A percentile compares a stretch with the other conserved stretches of the same genome.
Evolutionary conservation across 352 stramenopile genomes (phyloP).

Genomic region (Pythium brassicae): DNA sequence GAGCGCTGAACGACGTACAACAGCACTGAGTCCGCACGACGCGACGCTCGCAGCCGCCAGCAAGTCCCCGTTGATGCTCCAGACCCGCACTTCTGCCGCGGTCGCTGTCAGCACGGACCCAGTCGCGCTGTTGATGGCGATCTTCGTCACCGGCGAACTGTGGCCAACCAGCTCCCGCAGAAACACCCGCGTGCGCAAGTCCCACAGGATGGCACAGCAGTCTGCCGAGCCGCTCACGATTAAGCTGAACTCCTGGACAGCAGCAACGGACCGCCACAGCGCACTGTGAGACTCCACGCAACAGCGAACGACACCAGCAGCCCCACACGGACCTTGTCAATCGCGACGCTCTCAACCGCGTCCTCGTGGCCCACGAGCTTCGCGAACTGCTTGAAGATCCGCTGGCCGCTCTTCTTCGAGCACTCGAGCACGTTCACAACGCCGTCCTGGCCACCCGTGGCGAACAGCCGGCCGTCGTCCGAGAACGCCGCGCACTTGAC

Average conservation of each 20-base stretch:
- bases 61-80: constrained; percentile 79
- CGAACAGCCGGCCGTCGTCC: constrained; percentile 49
- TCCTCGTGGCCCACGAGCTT: constrained; percentile 72
- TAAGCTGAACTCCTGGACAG: constrained; percentile 51
- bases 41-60: constrained; percentile 41
- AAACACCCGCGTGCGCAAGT: constrained; percentile 51
- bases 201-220: constrained; percentile 61
- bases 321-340: constrained; percentile 42
- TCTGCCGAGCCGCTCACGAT: constrained; percentile 59
- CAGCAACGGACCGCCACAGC: neutral
- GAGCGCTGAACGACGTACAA: constrained; percentile 34
- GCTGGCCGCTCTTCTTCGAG: constrained; percentile 46
- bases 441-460: constrained; percentile 62
- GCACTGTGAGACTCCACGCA: neutral
- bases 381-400: constrained; percentile 58
- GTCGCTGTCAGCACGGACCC: constrained; percentile 60
- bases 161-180: constrained; percentile 63
- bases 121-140: constrained; percentile 66
- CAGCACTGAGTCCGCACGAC: constrained; percentile 37
- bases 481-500: constrained; percentile 61
- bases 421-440: constrained; percentile 74
- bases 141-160: constrained; percentile 33
- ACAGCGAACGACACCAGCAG: neutral
- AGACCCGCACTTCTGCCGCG: constrained; percentile 47
- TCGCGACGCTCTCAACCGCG: constrained; percentile 51